Base-by-base conservation (phyloP, 2,329 filamentous ascomycete species). In the Lasiodiplodia hormozganensis region DNA sequence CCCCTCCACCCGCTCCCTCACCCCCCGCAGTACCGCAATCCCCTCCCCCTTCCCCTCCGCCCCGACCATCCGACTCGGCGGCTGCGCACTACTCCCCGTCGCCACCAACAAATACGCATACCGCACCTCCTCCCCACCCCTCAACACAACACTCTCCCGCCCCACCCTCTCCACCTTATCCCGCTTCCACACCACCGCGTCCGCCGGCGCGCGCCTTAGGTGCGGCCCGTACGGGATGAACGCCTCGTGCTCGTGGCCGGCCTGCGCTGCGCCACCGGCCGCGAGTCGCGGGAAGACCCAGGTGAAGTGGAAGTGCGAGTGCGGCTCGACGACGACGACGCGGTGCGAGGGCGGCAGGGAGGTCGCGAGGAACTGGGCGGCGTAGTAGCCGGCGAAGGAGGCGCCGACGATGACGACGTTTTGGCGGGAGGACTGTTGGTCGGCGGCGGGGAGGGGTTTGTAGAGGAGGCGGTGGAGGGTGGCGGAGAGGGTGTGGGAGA, bases 201-300 rank as follows among this genome's bases (percentile, higher is more conserved):
- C 82, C 21, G 76, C 70, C 0, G 81, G 77, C 4, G 75, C 79
- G 0, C 70, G 71, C 1, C 73, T 75, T 2, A 86, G 71, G 51
- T 82, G 79, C 4, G 77, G 77, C 0, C 81, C 82, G 69, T 89
- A 90, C 0, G 88, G 88, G 53, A 90, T 86, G 70, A 90, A 89
- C 0, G 86, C 86, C 72, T 86, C 86, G 68, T 86, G 76, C 70
- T 89, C 87, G 57, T 88, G 84, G 11, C 56, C 84, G n/a, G 80
- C 76, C 5, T 34, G 31, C n/a, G n/a, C n/a, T n/a, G n/a, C n/a
- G 8, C 7, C 31, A 8, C 86, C 78, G 16, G 89, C 87, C 51
- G 83, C 85, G 73, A 86, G 88, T 4, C 88, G 82, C 0, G 88
- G 88, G 47, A 90, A 82, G 14, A 85, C 83, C 82, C 87, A 90